phyloP scores from a whole-genome alignment of 2,329 filamentous ascomycete species.

The Penicillium sp. region DNA sequence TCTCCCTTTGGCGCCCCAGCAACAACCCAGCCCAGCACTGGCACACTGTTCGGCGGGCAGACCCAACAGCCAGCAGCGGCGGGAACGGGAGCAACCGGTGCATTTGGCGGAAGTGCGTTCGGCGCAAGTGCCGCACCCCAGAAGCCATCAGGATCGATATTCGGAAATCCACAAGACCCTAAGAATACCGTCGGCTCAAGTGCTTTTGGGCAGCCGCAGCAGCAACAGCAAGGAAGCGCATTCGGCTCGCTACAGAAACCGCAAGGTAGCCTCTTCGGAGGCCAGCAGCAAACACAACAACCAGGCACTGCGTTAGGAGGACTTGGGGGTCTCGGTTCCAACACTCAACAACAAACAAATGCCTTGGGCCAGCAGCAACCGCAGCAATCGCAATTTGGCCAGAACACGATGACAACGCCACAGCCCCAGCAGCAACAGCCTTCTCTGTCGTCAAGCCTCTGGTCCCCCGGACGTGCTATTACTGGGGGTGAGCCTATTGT shows the following conservation, averaged over 20 bases:
- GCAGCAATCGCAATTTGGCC: constrained; percentile 43
- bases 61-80: constrained; percentile 23
- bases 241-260: constrained; percentile 30
- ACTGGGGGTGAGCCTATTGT: constrained; percentile 36
- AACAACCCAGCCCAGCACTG: constrained; percentile 24
- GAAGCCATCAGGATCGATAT: constrained; percentile 32
- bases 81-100: constrained; percentile 19
- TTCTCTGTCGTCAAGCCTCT: constrained; percentile 38
- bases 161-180: constrained; percentile 24
- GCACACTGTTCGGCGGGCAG: constrained; percentile 33
- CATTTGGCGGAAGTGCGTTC: constrained; percentile 19
- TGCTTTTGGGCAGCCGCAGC: constrained; percentile 23
- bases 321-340: constrained; percentile 39
- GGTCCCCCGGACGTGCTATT: constrained; percentile 44
- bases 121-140: constrained; percentile 25
- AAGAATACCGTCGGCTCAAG: constrained; percentile 8
- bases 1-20: constrained; percentile 39
- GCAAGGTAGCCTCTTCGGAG: constrained; percentile 26
- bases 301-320: constrained; percentile 27
- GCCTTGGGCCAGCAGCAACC: constrained; percentile 36
- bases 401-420: constrained; percentile 37
- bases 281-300: constrained; percentile 17
- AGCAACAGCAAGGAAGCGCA: constrained; percentile 19
- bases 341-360: constrained; percentile 26
- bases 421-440: constrained; percentile 22